Evolutionary conservation across 345 rosid genomes (phyloP), one percentile per base, ranked within the genome.

Genomic region (Fremontodendron californicum): DNA sequence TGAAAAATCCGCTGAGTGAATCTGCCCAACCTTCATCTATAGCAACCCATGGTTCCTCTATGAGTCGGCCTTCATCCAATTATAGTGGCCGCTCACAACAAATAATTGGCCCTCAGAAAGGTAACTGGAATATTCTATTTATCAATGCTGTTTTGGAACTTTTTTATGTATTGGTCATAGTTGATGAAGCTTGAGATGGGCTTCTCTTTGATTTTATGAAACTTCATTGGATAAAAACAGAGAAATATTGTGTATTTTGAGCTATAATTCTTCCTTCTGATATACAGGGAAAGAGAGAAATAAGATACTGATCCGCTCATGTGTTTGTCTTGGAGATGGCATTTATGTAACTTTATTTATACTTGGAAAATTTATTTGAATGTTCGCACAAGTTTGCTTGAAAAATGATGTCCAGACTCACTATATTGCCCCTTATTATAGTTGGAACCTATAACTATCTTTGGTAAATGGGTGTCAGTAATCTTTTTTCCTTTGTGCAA

Each of bases 61-160:
- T 82, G 55, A 92, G 91, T 77, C 86, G 94, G 67, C 93, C 93
- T 81, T 84, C 96, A 55, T 90, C 97, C 62, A 92, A 90, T 83
- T 89, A 92, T 82, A 82, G 83, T 84, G 88, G 78, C 72, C 87
- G 91, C 49, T 84, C 93, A 7, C 96, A 89, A 81, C 94, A 88
- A 80, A 77, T 82, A 64, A 75, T 76, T 78, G 93, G 91, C 71
- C 66, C 87, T 61, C 94, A 86, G 69, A 94, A 89, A 88, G 98
- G 98, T 92, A 77, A 46, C 35, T 45, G 48, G 55, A 45, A 31
- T 10, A 25, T 45, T 31, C 3, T 74, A 46, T 29, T 57, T 25
- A n/a, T n/a, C 23, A 60, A 12, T 40, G 15, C 35, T 51, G 7
- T 58, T 76, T 43, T 5, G 3, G 33, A 39, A 21, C 58, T 11